Conservation (phyloP, 148 eudicot genomes). For the Chenopodium quinoa region DNA sequence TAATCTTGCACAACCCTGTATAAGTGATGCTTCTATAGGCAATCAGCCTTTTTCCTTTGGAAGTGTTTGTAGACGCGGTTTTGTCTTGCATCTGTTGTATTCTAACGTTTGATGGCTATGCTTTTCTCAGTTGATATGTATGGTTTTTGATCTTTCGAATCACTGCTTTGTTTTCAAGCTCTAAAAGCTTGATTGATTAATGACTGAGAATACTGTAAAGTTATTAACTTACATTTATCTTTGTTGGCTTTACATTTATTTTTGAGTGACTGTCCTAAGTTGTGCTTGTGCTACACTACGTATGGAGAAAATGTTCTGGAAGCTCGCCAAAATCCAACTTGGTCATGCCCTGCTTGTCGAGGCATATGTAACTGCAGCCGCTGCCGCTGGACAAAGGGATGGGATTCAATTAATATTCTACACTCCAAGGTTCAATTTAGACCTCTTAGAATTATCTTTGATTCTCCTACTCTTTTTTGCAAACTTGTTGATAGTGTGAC, state of each 20-base stretch:
- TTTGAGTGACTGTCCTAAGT: neutral
- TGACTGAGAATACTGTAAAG: neutral
- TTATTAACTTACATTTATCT: no score
- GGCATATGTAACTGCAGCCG: slow-evolving; percentile 86
- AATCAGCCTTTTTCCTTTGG: neutral
- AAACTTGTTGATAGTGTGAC: neutral
- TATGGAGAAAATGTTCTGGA: slow-evolving; percentile 78
- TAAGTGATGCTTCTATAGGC: neutral
- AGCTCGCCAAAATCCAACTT: slow-evolving; percentile 43
- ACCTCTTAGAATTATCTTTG: neutral
- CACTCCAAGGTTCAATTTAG: slow-evolving; percentile 43
- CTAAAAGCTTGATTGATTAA: neutral
- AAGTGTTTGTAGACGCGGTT: neutral
- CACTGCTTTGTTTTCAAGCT: neutral
- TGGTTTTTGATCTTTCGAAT: neutral
- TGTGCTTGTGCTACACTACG: neutral
- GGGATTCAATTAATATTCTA: slow-evolving; percentile 48
- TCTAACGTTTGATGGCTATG: neutral
- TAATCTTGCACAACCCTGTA: slow-evolving; percentile 1
- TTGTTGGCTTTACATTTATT: no score
- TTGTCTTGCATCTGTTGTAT: neutral
- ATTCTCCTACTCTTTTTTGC: neutral
- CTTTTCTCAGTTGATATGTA: neutral
- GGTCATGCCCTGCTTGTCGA: slow-evolving; percentile 74
- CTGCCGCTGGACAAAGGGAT: slow-evolving; percentile 68